These are phyloP conservation scores for Casuarina cunninghamiana DNA, from an alignment of 306 rosid genomes.

Conservation along the genomic window DNA sequence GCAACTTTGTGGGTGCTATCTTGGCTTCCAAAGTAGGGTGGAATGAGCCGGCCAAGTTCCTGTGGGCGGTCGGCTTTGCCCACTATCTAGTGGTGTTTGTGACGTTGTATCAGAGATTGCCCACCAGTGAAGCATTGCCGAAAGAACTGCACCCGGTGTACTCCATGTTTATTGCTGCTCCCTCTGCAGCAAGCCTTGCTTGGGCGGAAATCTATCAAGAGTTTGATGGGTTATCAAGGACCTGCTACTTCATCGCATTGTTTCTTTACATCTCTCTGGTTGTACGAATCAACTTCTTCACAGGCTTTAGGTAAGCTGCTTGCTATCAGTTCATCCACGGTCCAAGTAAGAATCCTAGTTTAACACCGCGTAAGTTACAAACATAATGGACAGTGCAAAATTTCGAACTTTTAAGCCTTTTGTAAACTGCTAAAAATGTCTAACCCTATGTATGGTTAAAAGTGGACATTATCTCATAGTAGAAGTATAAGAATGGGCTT, in stretches of 20 bases:
- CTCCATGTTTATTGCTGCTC: conserved; percentile 89
- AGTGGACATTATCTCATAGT: too few species aligned
- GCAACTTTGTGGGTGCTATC: conserved; percentile 85
- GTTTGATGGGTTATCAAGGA: conserved; percentile 65
- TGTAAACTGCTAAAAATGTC: too few species aligned
- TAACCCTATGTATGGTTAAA: too few species aligned
- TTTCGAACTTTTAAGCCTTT: too few species aligned
- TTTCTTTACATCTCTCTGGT: conserved; percentile 72
- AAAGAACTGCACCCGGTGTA: conserved; percentile 90
- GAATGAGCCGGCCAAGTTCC: conserved; percentile 78
- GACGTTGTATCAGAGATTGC: conserved; percentile 84
- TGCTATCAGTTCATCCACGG: background rate
- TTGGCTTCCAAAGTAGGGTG: conserved; percentile 78
- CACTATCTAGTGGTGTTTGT: conserved; percentile 82
- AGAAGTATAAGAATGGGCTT: too few species aligned
- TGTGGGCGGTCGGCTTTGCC: conserved; percentile 88
- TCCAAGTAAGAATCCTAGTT: background rate
- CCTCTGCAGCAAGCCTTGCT: conserved; percentile 81
- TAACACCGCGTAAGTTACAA: too few species aligned
- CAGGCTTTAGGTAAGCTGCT: conserved; percentile 66
- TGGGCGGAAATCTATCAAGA: conserved; percentile 68
- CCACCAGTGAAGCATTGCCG: conserved; percentile 79
- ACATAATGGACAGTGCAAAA: too few species aligned
- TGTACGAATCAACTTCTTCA: conserved; percentile 77
- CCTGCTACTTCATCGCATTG: conserved; percentile 81